Evolutionary conservation across 2,329 filamentous ascomycete genomes (phyloP).

Genomic region (Nothomitra cinnamomea): DNA sequence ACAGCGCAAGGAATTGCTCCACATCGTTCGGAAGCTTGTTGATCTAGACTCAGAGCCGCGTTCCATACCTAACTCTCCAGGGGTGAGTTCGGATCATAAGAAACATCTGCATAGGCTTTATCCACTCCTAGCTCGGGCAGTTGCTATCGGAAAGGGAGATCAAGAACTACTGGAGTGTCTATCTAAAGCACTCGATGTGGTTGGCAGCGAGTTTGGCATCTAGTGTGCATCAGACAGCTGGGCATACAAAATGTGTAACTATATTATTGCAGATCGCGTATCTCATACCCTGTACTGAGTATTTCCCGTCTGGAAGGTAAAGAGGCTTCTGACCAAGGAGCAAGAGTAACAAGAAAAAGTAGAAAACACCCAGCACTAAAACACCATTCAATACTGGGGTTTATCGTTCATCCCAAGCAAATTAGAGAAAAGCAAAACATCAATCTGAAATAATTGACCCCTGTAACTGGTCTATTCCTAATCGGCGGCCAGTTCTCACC

Average conservation of each 20-base stretch:
- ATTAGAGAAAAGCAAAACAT: no score
- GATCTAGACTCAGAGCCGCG: conserved; percentile 50
- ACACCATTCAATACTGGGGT: no score
- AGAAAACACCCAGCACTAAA: no score
- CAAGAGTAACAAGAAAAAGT: no score
- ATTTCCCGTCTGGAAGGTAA: no score
- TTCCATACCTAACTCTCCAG: conserved; percentile 39
- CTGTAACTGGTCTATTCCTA: no score
- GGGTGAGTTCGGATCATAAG: conserved; percentile 37
- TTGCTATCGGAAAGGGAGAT: conserved; percentile 44
- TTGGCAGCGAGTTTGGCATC: conserved; percentile 18
- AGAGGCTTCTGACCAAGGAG: no score
- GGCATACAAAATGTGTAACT: neutral
- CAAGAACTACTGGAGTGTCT: conserved; percentile 35
- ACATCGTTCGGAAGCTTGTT: conserved; percentile 50
- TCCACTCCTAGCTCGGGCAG: conserved; percentile 52
- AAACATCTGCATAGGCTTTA: conserved; percentile 72
- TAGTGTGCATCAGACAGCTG: neutral
- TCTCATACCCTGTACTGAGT: no score
- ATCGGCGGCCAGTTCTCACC: no score
- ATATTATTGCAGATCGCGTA: no score
- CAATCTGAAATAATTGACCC: neutral
- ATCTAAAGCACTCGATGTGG: conserved; percentile 22
- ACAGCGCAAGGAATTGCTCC: conserved; percentile 62
- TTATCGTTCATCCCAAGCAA: no score